Conservation (phyloP, 129 eudicot species). For the Rutidosis leptorrhynchoides region DNA sequence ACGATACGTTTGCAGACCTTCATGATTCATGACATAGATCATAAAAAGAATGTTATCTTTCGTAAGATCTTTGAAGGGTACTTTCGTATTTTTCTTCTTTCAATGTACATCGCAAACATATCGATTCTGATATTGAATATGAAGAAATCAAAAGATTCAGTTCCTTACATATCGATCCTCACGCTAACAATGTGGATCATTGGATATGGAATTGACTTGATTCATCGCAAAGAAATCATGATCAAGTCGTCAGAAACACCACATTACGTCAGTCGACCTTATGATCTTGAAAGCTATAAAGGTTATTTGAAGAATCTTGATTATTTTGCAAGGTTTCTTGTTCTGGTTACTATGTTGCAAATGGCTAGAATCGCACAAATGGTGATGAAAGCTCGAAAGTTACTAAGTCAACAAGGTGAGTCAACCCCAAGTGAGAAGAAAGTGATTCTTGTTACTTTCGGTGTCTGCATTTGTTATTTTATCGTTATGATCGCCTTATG, state of each 20-base stretch:
- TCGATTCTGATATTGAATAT: slow-evolving; percentile 24
- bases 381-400: slow-evolving; percentile 30
- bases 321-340: slow-evolving; percentile 29
- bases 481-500: background rate
- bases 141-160: slow-evolving; percentile 14
- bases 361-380: slow-evolving; percentile 22
- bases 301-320: slow-evolving; percentile 15
- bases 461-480: slow-evolving; percentile 1
- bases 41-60: slow-evolving; percentile 27
- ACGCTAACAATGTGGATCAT: slow-evolving; percentile 22
- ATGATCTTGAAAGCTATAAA: slow-evolving; percentile 26
- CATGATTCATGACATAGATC: slow-evolving; percentile 22
- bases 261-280: slow-evolving; percentile 21
- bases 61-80: slow-evolving; percentile 34
- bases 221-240: slow-evolving; percentile 11
- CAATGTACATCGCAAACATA: slow-evolving; percentile 12
- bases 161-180: slow-evolving; percentile 30
- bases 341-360: slow-evolving; percentile 30
- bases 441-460: slow-evolving; percentile 18
- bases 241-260: slow-evolving; percentile 23
- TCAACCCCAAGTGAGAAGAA: slow-evolving; percentile 32
- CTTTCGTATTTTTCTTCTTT: slow-evolving; percentile 34
- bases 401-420: slow-evolving; percentile 16
- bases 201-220: slow-evolving; percentile 22
- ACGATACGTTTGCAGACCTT: slow-evolving; percentile 25